These are phyloP conservation scores for Bolboschoenus planiculmis DNA, from an alignment of 176 grass and related monocot genomes.

Conservation along the genomic window DNA sequence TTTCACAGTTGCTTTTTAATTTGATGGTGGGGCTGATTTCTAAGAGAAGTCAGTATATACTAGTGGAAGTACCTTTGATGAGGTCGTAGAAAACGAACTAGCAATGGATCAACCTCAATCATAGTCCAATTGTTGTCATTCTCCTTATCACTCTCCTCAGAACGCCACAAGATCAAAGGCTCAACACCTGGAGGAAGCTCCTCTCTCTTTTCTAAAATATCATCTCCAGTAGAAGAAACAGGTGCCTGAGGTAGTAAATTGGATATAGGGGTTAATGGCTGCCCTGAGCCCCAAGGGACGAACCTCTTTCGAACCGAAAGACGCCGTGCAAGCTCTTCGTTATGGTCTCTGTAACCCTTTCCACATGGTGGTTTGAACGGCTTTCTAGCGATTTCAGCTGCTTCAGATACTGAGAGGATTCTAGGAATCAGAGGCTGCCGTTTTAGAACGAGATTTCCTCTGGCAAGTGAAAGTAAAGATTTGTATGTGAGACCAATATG, in stretches of 20 bases:
- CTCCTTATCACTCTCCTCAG: conserved; percentile 51
- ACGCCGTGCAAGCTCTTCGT: conserved; percentile 58
- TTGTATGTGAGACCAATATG: conserved; percentile 16
- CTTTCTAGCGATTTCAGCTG: conserved; percentile 65
- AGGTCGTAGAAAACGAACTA: conserved; percentile 76
- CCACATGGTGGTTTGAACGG: conserved; percentile 84
- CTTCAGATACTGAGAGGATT: conserved; percentile 90
- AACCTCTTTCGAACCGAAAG: conserved; percentile 85
- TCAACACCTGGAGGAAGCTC: conserved; percentile 78
- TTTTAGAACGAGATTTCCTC: conserved; percentile 76
- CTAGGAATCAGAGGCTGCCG: conserved; percentile 84
- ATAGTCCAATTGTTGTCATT: conserved; percentile 28
- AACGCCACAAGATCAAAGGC: conserved; percentile 85
- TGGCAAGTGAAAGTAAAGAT: conserved; percentile 34
- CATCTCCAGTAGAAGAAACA: conserved; percentile 28
- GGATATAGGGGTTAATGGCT: conserved; percentile 41
- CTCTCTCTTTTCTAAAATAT: conserved; percentile 46
- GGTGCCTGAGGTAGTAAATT: conserved; percentile 35
- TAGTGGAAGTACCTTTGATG: conserved; percentile 73
- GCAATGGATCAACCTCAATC: conserved; percentile 71
- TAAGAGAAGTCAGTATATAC: background rate
- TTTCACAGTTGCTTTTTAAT: background rate
- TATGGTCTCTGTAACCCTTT: conserved; percentile 59
- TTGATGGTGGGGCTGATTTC: background rate
- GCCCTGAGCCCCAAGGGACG: conserved; percentile 65